Evolutionary conservation across 139 green algal species (phyloP).

Genomic region (Gonium pectorale): DNA sequence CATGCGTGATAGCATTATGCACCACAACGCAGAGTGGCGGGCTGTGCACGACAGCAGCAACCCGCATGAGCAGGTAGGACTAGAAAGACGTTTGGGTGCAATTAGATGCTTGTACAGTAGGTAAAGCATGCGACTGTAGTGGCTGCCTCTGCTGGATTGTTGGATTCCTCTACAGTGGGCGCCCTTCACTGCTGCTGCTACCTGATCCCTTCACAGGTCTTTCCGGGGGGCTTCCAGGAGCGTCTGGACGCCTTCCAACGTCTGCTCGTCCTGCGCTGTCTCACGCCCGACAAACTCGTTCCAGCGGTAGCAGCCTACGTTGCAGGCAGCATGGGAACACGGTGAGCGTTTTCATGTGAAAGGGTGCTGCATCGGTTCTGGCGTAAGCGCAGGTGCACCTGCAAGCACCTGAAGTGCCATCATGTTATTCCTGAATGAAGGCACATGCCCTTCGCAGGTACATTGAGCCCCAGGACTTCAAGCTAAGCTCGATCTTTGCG

Average conservation of each 20-base stretch:
- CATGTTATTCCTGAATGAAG: too few species aligned
- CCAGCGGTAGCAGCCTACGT: conserved; percentile 52
- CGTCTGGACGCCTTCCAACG: conserved; percentile 71
- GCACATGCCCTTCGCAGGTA: too few species aligned
- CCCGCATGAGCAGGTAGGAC: conserved; percentile 51
- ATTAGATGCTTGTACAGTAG: too few species aligned
- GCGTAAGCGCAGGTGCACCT: too few species aligned
- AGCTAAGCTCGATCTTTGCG: conserved; percentile 71
- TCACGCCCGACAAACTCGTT: conserved; percentile 73
- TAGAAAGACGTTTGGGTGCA: neutral
- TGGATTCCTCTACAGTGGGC: too few species aligned
- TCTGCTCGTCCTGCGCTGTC: conserved; percentile 72
- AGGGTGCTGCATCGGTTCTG: too few species aligned
- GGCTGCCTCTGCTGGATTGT: too few species aligned
- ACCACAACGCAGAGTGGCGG: conserved; percentile 50
- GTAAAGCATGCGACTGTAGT: too few species aligned
- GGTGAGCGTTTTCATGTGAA: too few species aligned
- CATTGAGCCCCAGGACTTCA: conserved; percentile 80
- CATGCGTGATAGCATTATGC: neutral
- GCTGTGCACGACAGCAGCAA: conserved; percentile 61
- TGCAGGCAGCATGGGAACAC: conserved; percentile 61
- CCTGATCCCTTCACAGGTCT: neutral
- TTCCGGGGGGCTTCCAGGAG: conserved; percentile 61
- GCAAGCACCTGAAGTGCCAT: too few species aligned
- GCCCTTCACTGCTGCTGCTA: too few species aligned